phyloP scores from a whole-genome alignment of 805 yeast species.

The Wilhelminamyces savonicus region DNA sequence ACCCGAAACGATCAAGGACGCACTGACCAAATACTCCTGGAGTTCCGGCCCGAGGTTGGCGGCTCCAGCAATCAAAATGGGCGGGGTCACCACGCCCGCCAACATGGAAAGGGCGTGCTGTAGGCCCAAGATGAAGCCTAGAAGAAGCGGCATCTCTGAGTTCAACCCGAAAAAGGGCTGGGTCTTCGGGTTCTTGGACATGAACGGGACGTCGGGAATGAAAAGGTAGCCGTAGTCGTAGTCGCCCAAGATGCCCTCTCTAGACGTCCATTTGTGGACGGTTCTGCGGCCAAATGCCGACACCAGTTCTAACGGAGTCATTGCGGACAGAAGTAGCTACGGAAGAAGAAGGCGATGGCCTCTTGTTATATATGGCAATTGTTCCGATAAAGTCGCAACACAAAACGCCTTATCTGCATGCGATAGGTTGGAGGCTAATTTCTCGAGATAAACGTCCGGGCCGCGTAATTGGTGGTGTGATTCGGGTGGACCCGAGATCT shows the following conservation, averaged over 20 bases:
- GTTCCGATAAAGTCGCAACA: not conserved
- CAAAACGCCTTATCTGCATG: not conserved
- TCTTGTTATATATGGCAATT: not conserved
- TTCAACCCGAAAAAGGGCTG: slow-evolving; percentile 83
- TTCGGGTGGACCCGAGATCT: too few relatives aligned
- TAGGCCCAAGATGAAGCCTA: slow-evolving; percentile 74
- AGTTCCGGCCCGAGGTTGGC: slow-evolving; percentile 50
- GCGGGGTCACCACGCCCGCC: slow-evolving; percentile 87
- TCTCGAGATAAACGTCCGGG: too few relatives aligned
- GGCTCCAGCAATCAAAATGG: slow-evolving; percentile 58
- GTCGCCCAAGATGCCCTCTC: slow-evolving; percentile 80
- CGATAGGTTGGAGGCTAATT: too few relatives aligned
- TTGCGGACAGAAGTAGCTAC: slow-evolving; percentile 3
- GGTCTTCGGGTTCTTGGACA: slow-evolving; percentile 36
- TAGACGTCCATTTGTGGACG: slow-evolving; percentile 54
- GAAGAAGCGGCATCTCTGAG: slow-evolving; percentile 72
- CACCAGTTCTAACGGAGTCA: too few relatives aligned
- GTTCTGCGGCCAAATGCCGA: too few relatives aligned
- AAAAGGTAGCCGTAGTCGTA: slow-evolving; percentile 77
- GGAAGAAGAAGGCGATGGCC: slow-evolving; percentile 1
- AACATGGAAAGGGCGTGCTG: slow-evolving; percentile 88
- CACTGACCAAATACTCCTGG: slow-evolving; percentile 31
- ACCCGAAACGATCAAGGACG: slow-evolving; percentile 34
- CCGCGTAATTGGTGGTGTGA: too few relatives aligned
- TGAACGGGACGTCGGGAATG: slow-evolving; percentile 74